Percentiles rank a stretch among this genome's conserved stretches.
These are phyloP conservation scores for Rhododendron griersonianum DNA, from an alignment of 148 eudicot genomes.

Conservation along the genomic window DNA sequence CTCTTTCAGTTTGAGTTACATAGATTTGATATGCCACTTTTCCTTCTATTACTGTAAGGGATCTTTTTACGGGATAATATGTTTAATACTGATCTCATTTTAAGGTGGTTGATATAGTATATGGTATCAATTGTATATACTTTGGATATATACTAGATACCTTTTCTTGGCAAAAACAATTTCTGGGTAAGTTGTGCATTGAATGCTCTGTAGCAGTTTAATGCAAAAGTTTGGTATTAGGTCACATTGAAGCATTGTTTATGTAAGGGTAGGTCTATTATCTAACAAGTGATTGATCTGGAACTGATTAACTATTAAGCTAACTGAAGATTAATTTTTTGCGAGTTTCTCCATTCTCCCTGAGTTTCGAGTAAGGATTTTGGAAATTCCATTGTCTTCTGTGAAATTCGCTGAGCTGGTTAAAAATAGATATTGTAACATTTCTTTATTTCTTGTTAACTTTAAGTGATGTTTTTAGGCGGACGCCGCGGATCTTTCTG, in stretches of 20 bases:
- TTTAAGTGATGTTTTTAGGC: no score
- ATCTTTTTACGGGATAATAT: background rate
- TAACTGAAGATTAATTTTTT: background rate
- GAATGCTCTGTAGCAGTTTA: background rate
- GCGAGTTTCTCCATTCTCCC: background rate
- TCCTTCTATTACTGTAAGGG: background rate
- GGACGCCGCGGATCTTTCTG: background rate
- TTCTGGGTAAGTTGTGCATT: background rate
- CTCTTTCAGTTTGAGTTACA: background rate
- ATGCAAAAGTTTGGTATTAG: background rate
- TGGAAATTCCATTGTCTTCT: background rate
- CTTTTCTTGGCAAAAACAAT: background rate
- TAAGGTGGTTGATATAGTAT: background rate
- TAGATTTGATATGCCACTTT: background rate
- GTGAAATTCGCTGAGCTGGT: background rate
- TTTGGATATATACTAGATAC: no score
- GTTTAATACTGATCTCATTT: background rate
- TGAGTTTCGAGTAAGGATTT: background rate
- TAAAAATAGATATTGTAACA: background rate
- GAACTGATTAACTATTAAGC: background rate
- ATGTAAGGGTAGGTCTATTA: background rate
- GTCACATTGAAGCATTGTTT: background rate
- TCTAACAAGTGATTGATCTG: background rate
- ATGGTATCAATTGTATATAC: background rate
- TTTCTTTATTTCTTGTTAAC: background rate